phyloP scores from a whole-genome alignment of 169 alveolate genomes.

The Plasmodium gaboni region DNA sequence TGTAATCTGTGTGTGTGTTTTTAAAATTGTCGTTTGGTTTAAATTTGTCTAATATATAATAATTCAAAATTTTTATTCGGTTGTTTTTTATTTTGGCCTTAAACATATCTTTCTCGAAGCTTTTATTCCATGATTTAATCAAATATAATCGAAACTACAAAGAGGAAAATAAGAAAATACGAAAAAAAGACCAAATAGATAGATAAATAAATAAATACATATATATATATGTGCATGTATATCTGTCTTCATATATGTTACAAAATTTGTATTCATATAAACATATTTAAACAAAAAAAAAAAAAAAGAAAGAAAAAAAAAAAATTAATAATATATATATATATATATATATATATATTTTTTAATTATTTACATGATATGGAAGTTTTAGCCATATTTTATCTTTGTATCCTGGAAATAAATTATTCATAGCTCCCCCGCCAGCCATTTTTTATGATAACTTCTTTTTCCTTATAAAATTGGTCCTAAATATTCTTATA shows the following conservation, averaged over 20 bases:
- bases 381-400: slow-evolving; percentile 91
- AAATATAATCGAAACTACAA: slow-evolving; percentile 72
- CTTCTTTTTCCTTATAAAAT: too few species aligned
- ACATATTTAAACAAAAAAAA: too few species aligned
- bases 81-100: slow-evolving; percentile 81
- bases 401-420: slow-evolving; percentile 91
- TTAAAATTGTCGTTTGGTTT: slow-evolving; percentile 84
- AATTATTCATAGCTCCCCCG: slow-evolving; percentile 89
- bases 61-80: slow-evolving; percentile 82
- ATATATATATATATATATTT: too few species aligned
- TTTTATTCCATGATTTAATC: slow-evolving; percentile 87
- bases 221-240: not conserved
- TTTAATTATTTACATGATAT: slow-evolving; percentile 82
- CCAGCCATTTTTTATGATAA: slow-evolving; percentile 80
- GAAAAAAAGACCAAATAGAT: too few species aligned
- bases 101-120: slow-evolving; percentile 79
- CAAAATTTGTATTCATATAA: too few species aligned
- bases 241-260: not conserved
- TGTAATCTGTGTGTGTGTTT: slow-evolving; percentile 88
- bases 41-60: slow-evolving; percentile 84
- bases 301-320: too few species aligned
- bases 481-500: not conserved
- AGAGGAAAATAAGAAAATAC: not conserved
- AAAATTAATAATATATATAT: too few species aligned
- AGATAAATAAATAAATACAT: not conserved